Base-by-base conservation (phyloP, 2,329 filamentous ascomycete species). In the Pseudocercospora fuligena region DNA sequence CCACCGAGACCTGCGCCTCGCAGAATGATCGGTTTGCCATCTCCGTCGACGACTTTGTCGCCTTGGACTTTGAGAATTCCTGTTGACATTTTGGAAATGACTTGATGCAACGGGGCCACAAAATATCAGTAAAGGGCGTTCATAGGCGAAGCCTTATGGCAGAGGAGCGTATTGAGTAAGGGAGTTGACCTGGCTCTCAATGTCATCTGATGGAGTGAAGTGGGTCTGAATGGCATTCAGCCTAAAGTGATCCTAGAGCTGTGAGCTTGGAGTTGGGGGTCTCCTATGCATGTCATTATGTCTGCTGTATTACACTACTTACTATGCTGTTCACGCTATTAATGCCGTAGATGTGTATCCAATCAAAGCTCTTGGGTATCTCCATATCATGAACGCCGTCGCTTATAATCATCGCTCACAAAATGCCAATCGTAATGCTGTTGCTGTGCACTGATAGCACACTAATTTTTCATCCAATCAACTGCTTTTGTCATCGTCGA, bases 1-100 rank as follows among this genome's bases (percentile, higher is more conserved):
- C 82, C 81, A 59, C 80, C 80, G 58, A 82, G 72, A n/a, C 76
- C 82, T 36, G 83, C 79, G 61, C 84, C 82, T 47, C 82, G 79
- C 25, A 87, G 81, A 7, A 86, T 75, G 14, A 87, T 80, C 2
- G 74, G 73, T 12, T 83, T 76, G 21, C 81, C 83, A 0, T 76
- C 74, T 43, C 56, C 59, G 66, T 84, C 81, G 33, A 87, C 81
- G 19, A 87, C 80, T 31, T 79, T 75, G 36, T 79, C 78, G 31
- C 78, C 81, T 46, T 80, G 73, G 19, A 83, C 81, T 56, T 62
- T 46, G 57, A 69, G 64, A 36, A 66, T 66, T 9, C 64, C 64
- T 14, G 61, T 66, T 25, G 67, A 46, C 61, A 66, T 69, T 2
- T 14, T 36, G 8, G 2, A 47, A n/a, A 5, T 19, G 46, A 9